Conservation (phyloP, 1,139 yeast genomes). For the Tardiomyces digboiensis region DNA sequence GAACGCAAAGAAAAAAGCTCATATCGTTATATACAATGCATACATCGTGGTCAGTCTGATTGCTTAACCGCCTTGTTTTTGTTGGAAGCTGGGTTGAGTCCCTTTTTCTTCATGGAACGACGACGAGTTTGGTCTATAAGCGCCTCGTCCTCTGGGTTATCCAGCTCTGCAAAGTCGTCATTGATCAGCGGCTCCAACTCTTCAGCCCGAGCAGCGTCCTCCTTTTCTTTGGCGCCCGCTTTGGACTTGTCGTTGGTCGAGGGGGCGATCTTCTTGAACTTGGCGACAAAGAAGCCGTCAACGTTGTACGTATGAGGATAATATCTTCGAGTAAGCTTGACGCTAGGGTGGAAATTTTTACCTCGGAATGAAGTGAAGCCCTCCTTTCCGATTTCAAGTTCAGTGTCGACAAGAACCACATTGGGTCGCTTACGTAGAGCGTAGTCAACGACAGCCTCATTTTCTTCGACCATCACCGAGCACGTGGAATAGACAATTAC, state of each 20-base stretch:
- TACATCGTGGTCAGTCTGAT: background rate
- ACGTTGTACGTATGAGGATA: conserved; percentile 98
- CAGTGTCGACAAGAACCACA: conserved; percentile 89
- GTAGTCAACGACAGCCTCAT: conserved; percentile 97
- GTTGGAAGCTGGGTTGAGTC: conserved; percentile 52
- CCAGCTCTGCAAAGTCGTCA: conserved; percentile 79
- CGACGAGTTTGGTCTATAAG: conserved; percentile 68
- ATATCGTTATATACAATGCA: background rate
- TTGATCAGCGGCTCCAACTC: conserved; percentile 56
- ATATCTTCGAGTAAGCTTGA: conserved; percentile 83
- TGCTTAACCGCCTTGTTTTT: background rate
- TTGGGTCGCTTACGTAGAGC: conserved; percentile 95
- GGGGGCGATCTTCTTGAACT: conserved; percentile 84
- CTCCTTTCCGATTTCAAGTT: conserved; percentile 90
- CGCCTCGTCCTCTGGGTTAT: conserved; percentile 64
- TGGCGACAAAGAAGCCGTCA: conserved; percentile 97
- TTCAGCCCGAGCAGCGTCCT: conserved; percentile 68
- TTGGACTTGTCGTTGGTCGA: conserved; percentile 56
- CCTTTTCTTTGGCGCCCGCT: conserved; percentile 88
- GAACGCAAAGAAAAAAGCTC: too few species aligned
- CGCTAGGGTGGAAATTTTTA: conserved; percentile 70
- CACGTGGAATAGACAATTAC: conserved; percentile 95
- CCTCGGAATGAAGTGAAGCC: conserved; percentile 95
- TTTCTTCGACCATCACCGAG: conserved; percentile 97
- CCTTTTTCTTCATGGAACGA: conserved; percentile 66